Conservation (phyloP, 352 stramenopile genomes). For the Globisporangium nodosum region DNA sequence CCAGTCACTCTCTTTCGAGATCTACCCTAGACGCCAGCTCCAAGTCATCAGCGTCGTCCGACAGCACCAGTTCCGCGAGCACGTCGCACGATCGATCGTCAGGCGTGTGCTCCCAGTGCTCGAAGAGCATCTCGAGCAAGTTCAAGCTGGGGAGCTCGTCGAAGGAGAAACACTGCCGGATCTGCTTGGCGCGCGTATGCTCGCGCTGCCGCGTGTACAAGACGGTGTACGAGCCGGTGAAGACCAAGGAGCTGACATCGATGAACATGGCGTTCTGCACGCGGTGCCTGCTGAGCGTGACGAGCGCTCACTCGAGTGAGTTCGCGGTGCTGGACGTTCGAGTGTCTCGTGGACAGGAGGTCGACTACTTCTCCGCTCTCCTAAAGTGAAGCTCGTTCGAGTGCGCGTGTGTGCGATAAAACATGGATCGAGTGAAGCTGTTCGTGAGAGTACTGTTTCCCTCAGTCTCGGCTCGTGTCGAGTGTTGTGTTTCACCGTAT, state of each 20-base stretch:
- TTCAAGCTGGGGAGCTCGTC: not conserved
- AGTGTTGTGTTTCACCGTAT: too few species aligned
- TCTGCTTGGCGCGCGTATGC: conserved; percentile 15
- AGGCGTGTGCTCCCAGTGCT: not conserved
- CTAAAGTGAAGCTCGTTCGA: not conserved
- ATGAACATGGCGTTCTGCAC: conserved; percentile 24
- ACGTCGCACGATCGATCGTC: not conserved
- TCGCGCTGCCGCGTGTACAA: conserved; percentile 19
- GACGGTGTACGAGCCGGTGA: conserved; percentile 14
- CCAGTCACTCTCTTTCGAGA: too few species aligned
- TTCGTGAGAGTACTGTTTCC: too few species aligned
- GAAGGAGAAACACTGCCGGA: not conserved
- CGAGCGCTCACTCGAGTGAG: not conserved
- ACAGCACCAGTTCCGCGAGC: not conserved
- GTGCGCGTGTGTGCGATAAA: too few species aligned
- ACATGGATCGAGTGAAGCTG: too few species aligned
- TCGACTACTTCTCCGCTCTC: conserved; percentile 19
- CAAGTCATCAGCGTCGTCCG: not conserved
- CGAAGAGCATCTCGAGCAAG: not conserved
- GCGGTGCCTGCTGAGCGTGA: conserved; percentile 18
- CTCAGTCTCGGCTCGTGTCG: too few species aligned
- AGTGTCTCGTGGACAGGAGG: not conserved
- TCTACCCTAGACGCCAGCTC: not conserved
- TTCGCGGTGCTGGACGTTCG: conserved; percentile 10
- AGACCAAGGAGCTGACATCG: conserved; percentile 16